Conservation (phyloP, 169 alveolate species). For the Plasmodium adleri region DNA sequence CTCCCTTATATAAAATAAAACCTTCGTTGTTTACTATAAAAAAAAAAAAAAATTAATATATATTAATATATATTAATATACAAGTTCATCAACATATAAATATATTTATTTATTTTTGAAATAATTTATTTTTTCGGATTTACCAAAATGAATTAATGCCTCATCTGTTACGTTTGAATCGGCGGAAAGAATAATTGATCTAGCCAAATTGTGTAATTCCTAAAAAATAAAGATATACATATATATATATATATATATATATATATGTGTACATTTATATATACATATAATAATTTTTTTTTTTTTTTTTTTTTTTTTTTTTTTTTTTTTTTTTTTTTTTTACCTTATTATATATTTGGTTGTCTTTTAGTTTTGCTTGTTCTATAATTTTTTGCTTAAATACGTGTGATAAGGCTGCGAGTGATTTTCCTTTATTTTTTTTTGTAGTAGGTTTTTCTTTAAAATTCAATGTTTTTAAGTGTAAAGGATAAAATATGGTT, state of each 20-base stretch:
- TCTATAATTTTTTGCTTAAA: conserved; percentile 53
- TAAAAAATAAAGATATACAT: conserved; percentile 1
- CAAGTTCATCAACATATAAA: not conserved
- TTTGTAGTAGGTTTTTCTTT: conserved; percentile 10
- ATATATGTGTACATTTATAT: not conserved
- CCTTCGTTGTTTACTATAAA: conserved; percentile 73
- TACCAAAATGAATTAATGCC: conserved; percentile 55
- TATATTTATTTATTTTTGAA: not conserved
- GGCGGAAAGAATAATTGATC: conserved; percentile 60
- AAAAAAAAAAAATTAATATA: not conserved
- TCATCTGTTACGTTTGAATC: conserved; percentile 68
- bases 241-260: not conserved
- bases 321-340: not conserved
- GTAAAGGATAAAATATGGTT: conserved; percentile 74
- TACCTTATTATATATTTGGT: conserved; percentile 61
- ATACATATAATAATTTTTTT: not conserved
- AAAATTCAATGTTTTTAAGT: conserved; percentile 47
- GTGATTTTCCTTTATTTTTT: conserved; percentile 36
- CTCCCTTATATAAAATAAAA: conserved; percentile 56
- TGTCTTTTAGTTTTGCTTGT: conserved; percentile 12
- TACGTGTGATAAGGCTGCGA: conserved; percentile 18
- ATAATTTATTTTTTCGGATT: not conserved
- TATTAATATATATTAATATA: not conserved
- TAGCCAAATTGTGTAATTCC: conserved; percentile 61
- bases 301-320: too few relatives aligned